Base-by-base conservation (phyloP, 2,329 filamentous ascomycete genomes). In the Phaeosphaeria sp. region DNA sequence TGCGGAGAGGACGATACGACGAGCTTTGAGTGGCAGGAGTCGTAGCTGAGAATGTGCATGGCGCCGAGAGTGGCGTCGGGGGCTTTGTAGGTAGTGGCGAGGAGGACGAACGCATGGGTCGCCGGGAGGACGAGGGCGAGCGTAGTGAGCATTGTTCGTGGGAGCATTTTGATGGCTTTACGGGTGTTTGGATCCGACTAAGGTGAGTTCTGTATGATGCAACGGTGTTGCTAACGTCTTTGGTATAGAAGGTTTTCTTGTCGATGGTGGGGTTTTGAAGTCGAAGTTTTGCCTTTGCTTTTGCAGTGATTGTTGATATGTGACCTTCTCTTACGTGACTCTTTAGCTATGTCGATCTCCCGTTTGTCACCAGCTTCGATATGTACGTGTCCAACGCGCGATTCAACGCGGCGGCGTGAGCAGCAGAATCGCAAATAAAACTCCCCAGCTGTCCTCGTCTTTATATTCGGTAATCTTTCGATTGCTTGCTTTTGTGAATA, bases 1-100 rank as follows among this genome's bases (percentile, higher is more conserved):
- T 76, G 78, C 51, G 77, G 79, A 21, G 78, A 79, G 51, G 79
- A 79, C 18, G 83, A 73, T 20, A 74, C 68, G 63, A 78, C 73
- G 57, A 88, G 79, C 54, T 67, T 67, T 17, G 15, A 40, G 13
- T 42, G 21, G 30, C 45, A 30, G 27, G 49, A 30, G 27, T 51
- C 51, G 20, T 66, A 51, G 2, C 72, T 69, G 55, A 83, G 68
- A 1, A 77, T 78, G 8, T 77, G 75, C 47, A 84, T 64, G n/a
- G 73, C 74, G 47, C 82, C 82, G 5, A 22, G 42, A 8, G 36
- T 24, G 22, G 39, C 15, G 20, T 63, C 27, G 17, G 62, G 21
- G 36, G 20, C 44, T 33, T 46, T 50, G 68, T 82, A 84, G 39
- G 80, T 79, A 25, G 79, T 66, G 11, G 79, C 75, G 58, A 79